phyloP scores from a whole-genome alignment of 768 basidiomycete genomes.

The Podaxis sp. region DNA sequence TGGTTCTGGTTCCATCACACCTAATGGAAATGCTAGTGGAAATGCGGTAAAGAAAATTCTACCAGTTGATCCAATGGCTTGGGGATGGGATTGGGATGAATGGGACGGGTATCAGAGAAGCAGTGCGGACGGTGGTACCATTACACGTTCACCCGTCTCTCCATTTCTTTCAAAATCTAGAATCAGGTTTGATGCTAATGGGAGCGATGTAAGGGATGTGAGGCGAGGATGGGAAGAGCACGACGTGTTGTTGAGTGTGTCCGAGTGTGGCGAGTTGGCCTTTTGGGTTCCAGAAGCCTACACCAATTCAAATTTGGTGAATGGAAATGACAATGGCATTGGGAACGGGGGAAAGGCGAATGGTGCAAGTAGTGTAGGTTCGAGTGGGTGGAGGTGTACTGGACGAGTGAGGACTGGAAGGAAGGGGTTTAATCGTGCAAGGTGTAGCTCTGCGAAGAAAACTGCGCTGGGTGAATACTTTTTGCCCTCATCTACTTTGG shows the following conservation, averaged over 20 bases:
- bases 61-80: slow-evolving; percentile 88
- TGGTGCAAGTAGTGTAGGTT: slow-evolving; percentile 7
- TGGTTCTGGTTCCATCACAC: not conserved
- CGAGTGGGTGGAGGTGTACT: slow-evolving; percentile 59
- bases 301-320: not conserved
- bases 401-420: slow-evolving; percentile 75
- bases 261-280: slow-evolving; percentile 72
- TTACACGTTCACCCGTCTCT: not conserved
- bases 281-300: slow-evolving; percentile 74
- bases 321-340: not conserved
- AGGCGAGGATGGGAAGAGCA: slow-evolving; percentile 42
- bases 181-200: not conserved
- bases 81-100: slow-evolving; percentile 43
- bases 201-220: not conserved
- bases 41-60: slow-evolving; percentile 47
- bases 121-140: not conserved
- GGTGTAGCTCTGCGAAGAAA: slow-evolving; percentile 91
- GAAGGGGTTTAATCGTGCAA: slow-evolving; percentile 62
- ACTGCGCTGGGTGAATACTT: slow-evolving; percentile 71
- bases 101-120: not conserved
- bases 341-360: not conserved
- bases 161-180: not conserved
- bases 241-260: slow-evolving; percentile 80
- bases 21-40: not conserved
- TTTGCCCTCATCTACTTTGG: slow-evolving; percentile 14